phyloP scores from a whole-genome alignment of 2,329 filamentous ascomycete species.

The Phaeosphaeriaceae sp. region DNA sequence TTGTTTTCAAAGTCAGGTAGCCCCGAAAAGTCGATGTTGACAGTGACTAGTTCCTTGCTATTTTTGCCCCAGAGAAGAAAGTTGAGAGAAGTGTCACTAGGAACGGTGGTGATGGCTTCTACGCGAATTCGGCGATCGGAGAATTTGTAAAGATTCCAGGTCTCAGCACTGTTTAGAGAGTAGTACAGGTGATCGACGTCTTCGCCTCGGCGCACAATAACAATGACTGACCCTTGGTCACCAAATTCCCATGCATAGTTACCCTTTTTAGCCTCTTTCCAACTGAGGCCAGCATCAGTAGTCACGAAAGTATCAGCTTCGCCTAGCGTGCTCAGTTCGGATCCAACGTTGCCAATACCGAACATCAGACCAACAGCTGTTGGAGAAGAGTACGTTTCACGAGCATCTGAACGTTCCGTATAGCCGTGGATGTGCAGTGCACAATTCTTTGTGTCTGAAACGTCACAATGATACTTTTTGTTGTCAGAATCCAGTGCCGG shows the following conservation, averaged over 20 bases:
- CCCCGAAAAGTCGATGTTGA: constrained; percentile 89
- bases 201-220: constrained; percentile 76
- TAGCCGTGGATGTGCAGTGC: constrained; percentile 94
- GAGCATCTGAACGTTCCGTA: constrained; percentile 82
- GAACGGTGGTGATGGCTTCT: constrained; percentile 82
- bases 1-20: constrained; percentile 67
- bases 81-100: constrained; percentile 86
- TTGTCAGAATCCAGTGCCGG: constrained; percentile 73
- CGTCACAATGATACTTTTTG: constrained; percentile 73
- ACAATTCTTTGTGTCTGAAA: constrained; percentile 68
- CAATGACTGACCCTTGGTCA: constrained; percentile 91
- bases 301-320: constrained; percentile 92
- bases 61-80: constrained; percentile 86
- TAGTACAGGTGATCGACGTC: constrained; percentile 75
- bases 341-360: constrained; percentile 88
- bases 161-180: constrained; percentile 79
- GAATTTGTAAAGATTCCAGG: constrained; percentile 80
- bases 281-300: constrained; percentile 85
- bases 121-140: constrained; percentile 71
- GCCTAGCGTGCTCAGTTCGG: constrained; percentile 68
- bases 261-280: constrained; percentile 86
- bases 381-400: constrained; percentile 85
- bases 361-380: constrained; percentile 92
- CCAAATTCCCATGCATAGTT: constrained; percentile 93
- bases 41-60: constrained; percentile 65